Conservation (phyloP, 805 yeast species). For the Lachancea sp. region DNA sequence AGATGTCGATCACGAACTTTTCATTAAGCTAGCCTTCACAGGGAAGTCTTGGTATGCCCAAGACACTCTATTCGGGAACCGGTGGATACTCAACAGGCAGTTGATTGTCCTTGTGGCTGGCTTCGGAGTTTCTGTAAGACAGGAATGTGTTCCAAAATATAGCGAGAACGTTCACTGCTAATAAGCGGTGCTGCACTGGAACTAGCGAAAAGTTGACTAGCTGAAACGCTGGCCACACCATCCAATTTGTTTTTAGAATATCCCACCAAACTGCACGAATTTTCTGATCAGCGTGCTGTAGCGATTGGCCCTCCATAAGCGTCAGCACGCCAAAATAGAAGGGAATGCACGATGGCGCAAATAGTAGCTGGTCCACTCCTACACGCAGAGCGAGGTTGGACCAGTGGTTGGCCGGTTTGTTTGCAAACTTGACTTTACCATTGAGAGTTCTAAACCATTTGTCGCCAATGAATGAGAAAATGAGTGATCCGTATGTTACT, state of each 20-base stretch:
- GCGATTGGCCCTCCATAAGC: slow-evolving; percentile 49
- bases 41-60: too few relatives aligned
- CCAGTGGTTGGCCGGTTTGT: slow-evolving; percentile 16
- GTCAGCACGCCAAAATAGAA: slow-evolving; percentile 65
- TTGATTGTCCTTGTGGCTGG: slow-evolving; percentile 14
- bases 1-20: too few relatives aligned
- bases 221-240: slow-evolving; percentile 89
- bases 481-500: slow-evolving; percentile 58
- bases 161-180: slow-evolving; percentile 64
- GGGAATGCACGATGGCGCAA: slow-evolving; percentile 77
- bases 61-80: too few relatives aligned
- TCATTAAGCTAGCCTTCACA: not conserved
- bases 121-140: slow-evolving; percentile 50
- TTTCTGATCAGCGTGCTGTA: slow-evolving; percentile 37
- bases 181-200: slow-evolving; percentile 63
- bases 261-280: slow-evolving; percentile 51
- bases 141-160: slow-evolving; percentile 81
- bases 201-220: slow-evolving; percentile 65
- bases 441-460: slow-evolving; percentile 57
- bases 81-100: slow-evolving; percentile 36
- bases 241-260: slow-evolving; percentile 71
- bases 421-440: slow-evolving; percentile 37
- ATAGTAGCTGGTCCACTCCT: slow-evolving; percentile 60
- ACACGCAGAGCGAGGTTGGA: slow-evolving; percentile 45
- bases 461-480: slow-evolving; percentile 72